Evolutionary conservation across 2,329 filamentous ascomycete genomes (phyloP).

Genomic region (Annulohypoxylon truncatum): DNA sequence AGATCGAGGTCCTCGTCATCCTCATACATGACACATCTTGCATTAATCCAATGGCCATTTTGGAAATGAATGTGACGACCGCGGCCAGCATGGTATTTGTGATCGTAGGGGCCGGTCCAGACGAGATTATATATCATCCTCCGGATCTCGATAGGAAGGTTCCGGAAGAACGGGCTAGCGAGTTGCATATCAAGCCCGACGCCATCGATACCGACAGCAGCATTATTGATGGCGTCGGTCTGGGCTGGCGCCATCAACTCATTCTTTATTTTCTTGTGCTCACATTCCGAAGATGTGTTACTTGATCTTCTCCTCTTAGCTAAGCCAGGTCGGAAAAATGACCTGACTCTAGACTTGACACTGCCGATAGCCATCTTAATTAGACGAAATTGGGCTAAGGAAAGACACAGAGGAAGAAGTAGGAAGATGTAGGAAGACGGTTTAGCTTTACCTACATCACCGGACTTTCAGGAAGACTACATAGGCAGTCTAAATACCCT

Average conservation of each 20-base stretch:
- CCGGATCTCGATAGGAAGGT: slow-evolving; percentile 51
- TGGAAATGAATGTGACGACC: slow-evolving; percentile 48
- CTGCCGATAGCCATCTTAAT: slow-evolving; percentile 40
- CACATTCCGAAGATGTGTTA: slow-evolving; percentile 16
- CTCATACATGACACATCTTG: slow-evolving; percentile 48
- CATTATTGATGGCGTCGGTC: background rate
- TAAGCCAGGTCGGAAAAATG: slow-evolving; percentile 41
- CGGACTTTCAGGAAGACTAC: slow-evolving; percentile 3
- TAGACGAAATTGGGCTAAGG: background rate
- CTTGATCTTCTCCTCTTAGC: slow-evolving; percentile 39
- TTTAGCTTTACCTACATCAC: background rate
- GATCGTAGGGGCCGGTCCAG: slow-evolving; percentile 43
- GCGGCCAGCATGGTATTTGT: slow-evolving; percentile 44
- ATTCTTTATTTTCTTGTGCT: slow-evolving; percentile 16
- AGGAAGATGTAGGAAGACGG: background rate
- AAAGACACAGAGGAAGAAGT: background rate
- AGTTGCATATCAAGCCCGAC: slow-evolving; percentile 39
- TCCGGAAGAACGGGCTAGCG: slow-evolving; percentile 48
- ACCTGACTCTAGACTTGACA: slow-evolving; percentile 42
- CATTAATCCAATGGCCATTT: slow-evolving; percentile 46
- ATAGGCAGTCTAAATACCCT: slow-evolving; percentile 20
- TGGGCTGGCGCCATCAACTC: background rate
- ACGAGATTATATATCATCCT: slow-evolving; percentile 48
- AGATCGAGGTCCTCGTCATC: slow-evolving; percentile 44
- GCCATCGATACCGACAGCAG: background rate